A percentile compares a stretch with the other conserved stretches of the same genome.
These are phyloP conservation scores for Malus hybrid DNA, from an alignment of 331 rosid species.

Conservation along the genomic window DNA sequence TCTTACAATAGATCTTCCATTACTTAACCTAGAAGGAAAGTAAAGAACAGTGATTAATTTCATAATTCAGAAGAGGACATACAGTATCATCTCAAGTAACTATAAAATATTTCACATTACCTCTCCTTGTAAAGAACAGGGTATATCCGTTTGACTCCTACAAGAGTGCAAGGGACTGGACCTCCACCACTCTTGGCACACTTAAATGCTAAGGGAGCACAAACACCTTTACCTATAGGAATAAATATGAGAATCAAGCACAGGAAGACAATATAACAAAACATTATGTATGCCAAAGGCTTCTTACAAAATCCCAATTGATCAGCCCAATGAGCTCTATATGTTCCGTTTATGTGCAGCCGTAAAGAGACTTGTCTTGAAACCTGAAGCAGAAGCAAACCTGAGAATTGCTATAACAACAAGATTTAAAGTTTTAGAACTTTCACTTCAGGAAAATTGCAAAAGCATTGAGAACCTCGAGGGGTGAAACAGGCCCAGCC, in stretches of 20 bases:
- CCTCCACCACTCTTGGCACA: conserved; percentile 82
- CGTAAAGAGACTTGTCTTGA: conserved; percentile 44
- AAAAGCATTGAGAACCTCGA: conserved; percentile 55
- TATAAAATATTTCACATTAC: conserved; percentile 27
- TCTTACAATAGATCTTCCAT: conserved; percentile 65
- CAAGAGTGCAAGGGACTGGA: conserved; percentile 69
- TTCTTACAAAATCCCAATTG: conserved; percentile 80
- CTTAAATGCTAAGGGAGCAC: conserved; percentile 79
- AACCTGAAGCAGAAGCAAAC: conserved; percentile 48
- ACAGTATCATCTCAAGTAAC: conserved; percentile 8
- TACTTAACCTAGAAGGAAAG: conserved; percentile 46
- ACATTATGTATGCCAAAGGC: background rate
- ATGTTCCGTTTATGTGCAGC: conserved; percentile 88
- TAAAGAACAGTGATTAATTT: conserved; percentile 8
- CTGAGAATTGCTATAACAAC: conserved; percentile 11
- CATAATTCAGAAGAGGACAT: conserved; percentile 1
- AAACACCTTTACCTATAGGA: conserved; percentile 48
- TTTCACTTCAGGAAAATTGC: background rate
- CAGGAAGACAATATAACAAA: conserved; percentile 12
- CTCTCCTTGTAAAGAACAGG: conserved; percentile 86
- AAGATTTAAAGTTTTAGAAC: background rate
- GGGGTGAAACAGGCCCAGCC: conserved; percentile 72
- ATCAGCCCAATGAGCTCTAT: conserved; percentile 88
- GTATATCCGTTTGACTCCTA: conserved; percentile 69
- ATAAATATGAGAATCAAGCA: conserved; percentile 15